Conservation (phyloP, 495 filamentous ascomycete species). For the Penicillium antarcticum region DNA sequence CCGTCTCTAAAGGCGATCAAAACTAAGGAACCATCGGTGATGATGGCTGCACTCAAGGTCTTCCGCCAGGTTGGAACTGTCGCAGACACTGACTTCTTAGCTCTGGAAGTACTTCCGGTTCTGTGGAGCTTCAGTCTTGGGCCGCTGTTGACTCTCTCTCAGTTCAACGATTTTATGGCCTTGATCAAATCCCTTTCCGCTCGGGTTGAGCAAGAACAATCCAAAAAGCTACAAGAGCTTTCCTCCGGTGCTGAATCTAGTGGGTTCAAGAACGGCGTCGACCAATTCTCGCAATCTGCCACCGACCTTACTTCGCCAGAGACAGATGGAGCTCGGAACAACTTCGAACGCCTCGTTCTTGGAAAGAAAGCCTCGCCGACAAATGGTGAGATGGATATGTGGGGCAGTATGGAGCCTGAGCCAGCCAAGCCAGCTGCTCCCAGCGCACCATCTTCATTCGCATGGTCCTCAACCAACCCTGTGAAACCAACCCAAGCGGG, state of each 20-base stretch:
- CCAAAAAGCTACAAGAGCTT: slow-evolving; percentile 80
- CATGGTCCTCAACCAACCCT: slow-evolving; percentile 42
- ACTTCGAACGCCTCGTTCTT: slow-evolving; percentile 85
- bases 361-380: slow-evolving; percentile 44
- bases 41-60: slow-evolving; percentile 88
- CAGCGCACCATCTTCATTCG: slow-evolving; percentile 38
- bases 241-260: slow-evolving; percentile 47
- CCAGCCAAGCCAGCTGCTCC: slow-evolving; percentile 20
- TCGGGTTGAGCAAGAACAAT: slow-evolving; percentile 83
- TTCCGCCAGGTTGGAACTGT: slow-evolving; percentile 76
- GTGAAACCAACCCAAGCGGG: slow-evolving; percentile 19
- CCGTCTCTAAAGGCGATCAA: slow-evolving; percentile 90
- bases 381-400: slow-evolving; percentile 31
- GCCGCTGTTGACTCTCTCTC: slow-evolving; percentile 77
- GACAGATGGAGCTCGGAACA: slow-evolving; percentile 51
- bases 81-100: slow-evolving; percentile 89
- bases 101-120: slow-evolving; percentile 82
- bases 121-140: slow-evolving; percentile 92
- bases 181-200: slow-evolving; percentile 77
- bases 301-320: slow-evolving; percentile 23
- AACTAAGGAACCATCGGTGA: slow-evolving; percentile 94
- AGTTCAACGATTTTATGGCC: slow-evolving; percentile 86
- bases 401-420: slow-evolving; percentile 35
- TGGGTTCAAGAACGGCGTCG: slow-evolving; percentile 34
- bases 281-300: slow-evolving; percentile 23